Evolutionary conservation across 2,329 filamentous ascomycete species (phyloP).

Genomic region (Aureobasidium sp.): DNA sequence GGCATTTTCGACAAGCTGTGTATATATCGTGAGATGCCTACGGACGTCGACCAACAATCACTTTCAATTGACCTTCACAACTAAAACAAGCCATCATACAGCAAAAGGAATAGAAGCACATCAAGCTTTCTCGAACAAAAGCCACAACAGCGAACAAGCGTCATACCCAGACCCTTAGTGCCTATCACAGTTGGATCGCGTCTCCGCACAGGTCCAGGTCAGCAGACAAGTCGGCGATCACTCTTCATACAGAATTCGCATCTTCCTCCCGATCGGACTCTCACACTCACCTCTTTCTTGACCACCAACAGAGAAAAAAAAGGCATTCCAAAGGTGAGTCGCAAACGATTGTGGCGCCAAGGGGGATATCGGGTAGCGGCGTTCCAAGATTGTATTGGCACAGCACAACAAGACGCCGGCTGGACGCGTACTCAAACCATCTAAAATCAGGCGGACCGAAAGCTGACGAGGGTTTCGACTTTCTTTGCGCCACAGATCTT

Average conservation of each 20-base stretch:
- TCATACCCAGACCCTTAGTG: conserved; percentile 11
- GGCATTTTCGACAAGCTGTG: not conserved
- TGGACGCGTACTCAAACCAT: conserved; percentile 7
- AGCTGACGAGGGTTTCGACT: conserved; percentile 1
- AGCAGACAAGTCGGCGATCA: conserved; percentile 7
- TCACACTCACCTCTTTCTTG: not conserved
- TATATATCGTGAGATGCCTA: not conserved
- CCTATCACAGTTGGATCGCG: not conserved
- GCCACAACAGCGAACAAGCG: not conserved
- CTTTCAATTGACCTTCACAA: not conserved
- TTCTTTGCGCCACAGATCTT: conserved; percentile 10
- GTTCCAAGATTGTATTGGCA: not conserved
- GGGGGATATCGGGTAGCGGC: conserved; percentile 2
- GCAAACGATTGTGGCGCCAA: not conserved
- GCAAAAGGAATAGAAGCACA: not conserved
- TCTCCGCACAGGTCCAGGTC: conserved; percentile 5
- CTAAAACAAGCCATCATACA: not conserved
- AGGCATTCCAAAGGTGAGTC: conserved; percentile 1
- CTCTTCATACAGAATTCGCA: not conserved
- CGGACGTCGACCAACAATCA: not conserved
- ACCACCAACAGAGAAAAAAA: not conserved
- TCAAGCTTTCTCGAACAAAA: not conserved
- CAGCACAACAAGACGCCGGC: not conserved
- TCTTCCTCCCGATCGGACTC: not conserved
- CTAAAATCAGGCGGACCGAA: conserved; percentile 11